Evolutionary conservation across 2,329 filamentous ascomycete genomes (phyloP).

Genomic region (Colletotrichum sp.): DNA sequence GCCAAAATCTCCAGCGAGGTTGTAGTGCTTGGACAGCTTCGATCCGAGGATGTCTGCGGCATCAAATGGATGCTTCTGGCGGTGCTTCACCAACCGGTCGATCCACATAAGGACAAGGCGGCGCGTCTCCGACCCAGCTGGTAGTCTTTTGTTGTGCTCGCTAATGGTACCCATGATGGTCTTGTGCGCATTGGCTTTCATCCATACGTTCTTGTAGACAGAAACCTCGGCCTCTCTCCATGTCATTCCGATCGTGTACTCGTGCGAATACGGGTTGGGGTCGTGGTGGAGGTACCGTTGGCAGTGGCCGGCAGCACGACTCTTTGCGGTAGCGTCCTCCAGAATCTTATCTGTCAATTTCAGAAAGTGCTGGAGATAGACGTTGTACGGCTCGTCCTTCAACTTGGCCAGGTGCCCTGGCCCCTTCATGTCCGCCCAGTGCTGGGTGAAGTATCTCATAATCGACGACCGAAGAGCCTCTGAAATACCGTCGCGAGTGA

Average conservation of each 20-base stretch:
- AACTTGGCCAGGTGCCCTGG: not conserved
- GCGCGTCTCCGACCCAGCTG: not conserved
- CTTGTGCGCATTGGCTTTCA: not conserved
- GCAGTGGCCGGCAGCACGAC: not conserved
- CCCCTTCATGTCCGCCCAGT: not conserved
- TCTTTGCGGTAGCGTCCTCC: not conserved
- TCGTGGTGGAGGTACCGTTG: slow-evolving; percentile 12
- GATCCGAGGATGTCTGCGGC: not conserved
- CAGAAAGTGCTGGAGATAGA: not conserved
- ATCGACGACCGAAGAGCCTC: not conserved
- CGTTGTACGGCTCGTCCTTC: not conserved
- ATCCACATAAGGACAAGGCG: not conserved
- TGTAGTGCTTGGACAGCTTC: not conserved
- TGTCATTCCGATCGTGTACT: slow-evolving; percentile 12
- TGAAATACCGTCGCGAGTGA: not conserved
- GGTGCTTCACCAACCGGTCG: not conserved
- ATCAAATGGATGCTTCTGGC: not conserved
- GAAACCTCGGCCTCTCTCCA: not conserved
- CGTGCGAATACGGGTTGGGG: slow-evolving; percentile 15
- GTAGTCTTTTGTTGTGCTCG: not conserved
- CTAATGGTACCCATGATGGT: not conserved
- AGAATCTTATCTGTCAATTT: not conserved
- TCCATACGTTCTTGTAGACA: slow-evolving; percentile 14
- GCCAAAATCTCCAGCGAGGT: not conserved
- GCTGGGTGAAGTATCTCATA: not conserved